Base-by-base conservation (phyloP, 2,329 filamentous ascomycete genomes). In the Aspergillus ochraceus region DNA sequence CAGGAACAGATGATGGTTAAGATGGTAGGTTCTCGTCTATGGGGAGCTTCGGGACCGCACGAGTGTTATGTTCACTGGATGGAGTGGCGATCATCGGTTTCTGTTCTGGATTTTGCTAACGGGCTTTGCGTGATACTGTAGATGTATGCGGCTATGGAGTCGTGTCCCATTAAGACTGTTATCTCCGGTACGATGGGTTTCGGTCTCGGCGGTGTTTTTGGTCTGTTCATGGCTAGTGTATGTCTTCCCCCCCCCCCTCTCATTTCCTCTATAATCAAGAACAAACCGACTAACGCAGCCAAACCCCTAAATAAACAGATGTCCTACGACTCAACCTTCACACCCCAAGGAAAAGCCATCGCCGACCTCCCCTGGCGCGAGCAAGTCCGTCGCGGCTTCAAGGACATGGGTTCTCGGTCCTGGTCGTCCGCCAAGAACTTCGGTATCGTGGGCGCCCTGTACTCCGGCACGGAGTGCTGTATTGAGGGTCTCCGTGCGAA, bases 201-300 rank as follows among this genome's bases (percentile, higher is more conserved):
- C 71, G 95, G 89, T 42, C 88, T 99, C 66, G 95, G 95, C 64
- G 95, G 92, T 70, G 82, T 96, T 49, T 99, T 99, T 69, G 95
- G 95, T 68, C 85, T 98, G 70, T 99, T 99, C 82, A 99, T 98
- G 94, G 92, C 93, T 60, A 95, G 91, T 71, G 92, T 96, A 87
- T 64, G 89, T 82, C 20, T 45, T 26, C 46, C 52, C 29, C 14
- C 36, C 46, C 32, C 22, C 54, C 24, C n/a, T 30, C 49, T 19
- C 22, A 29, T 39, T 12, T 55, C 42, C n/a, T 39, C 24, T 26
- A 32, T 6, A 9, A 14, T 20, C 57, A 30, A 56, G 57, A 45
- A 1, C 14, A 12, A 52, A 3, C 54, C 14, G 9, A 32, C 11
- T 12, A 17, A 36, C 11, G 2, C 5, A 42, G 4, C 17, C 36